These are phyloP conservation scores for Xylariaceae sp. DNA, from an alignment of 2,329 filamentous ascomycete species.

Conservation along the genomic window DNA sequence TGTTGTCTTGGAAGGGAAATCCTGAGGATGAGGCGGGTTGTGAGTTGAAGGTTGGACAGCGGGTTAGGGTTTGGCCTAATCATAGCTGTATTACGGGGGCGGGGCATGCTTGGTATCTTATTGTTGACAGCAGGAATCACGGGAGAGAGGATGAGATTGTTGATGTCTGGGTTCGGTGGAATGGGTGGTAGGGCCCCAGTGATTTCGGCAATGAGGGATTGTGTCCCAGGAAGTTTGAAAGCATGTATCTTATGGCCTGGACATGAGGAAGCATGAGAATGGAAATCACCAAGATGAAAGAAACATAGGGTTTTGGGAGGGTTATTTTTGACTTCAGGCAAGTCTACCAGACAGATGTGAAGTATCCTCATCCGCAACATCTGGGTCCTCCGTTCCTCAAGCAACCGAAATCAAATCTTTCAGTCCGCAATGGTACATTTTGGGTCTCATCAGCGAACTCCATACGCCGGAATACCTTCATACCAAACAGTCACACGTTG, in stretches of 20 bases:
- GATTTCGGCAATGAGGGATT: too few species aligned
- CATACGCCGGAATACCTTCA: constrained; percentile 19
- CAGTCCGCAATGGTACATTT: constrained; percentile 8
- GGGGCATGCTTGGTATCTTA: constrained; percentile 67
- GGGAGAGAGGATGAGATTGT: constrained; percentile 57
- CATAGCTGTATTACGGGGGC: constrained; percentile 75
- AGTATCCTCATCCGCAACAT: too few species aligned
- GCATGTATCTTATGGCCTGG: too few species aligned
- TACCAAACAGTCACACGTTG: too few species aligned
- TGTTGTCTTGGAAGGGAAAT: constrained; percentile 56
- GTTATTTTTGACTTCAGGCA: too few species aligned
- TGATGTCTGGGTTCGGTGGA: constrained; percentile 72
- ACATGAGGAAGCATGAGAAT: too few species aligned
- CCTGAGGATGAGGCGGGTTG: constrained; percentile 38
- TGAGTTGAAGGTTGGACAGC: constrained; percentile 58
- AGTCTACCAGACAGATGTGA: too few species aligned
- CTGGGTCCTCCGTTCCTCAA: too few species aligned
- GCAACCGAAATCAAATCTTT: too few species aligned
- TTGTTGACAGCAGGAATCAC: constrained; percentile 61
- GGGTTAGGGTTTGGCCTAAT: constrained; percentile 71
- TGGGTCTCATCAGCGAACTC: constrained; percentile 18
- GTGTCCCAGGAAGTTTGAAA: too few species aligned
- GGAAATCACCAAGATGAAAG: too few species aligned
- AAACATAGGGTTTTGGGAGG: too few species aligned
- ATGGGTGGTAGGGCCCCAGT: constrained; percentile 43